Evolutionary conservation across 2,329 filamentous ascomycete species (phyloP), one percentile per base, ranked within the genome.

Genomic region (Macrophomina phaseolina): DNA sequence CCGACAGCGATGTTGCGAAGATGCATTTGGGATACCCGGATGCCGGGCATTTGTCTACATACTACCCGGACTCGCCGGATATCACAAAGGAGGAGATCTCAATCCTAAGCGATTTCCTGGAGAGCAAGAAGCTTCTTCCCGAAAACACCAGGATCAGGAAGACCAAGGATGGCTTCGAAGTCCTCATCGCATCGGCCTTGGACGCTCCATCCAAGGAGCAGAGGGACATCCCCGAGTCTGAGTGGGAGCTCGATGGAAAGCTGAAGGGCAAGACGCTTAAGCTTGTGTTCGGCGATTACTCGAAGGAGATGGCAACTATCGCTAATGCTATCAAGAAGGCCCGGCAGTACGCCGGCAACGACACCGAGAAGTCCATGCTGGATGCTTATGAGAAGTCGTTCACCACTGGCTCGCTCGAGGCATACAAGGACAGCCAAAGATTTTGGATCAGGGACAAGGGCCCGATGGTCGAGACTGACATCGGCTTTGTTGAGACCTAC

Each of bases 401-500:
- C 75, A 72, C 78, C 16, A 83, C 82, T 7, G 84, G 84, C 9
- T 82, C 82, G 4, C 76, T 85, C 67, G 75, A 83, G 55, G 79
- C 82, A 0, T 85, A 83, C 75, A 82, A 83, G 68, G 79, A 83
- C 58, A 81, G 82, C 42, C 84, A 86, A 70, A 78, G 81, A 32
- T 79, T 79, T 23, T 87, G 85, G 85, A 85, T 86, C 56, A 78
- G 80, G 56, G 84, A 87, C 71, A 84, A 82, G 68, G 79, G 81
- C 4, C 81, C 84, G 0, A 75, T 77, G 61, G 84, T 86, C 3
- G 85, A 86, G 74, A 81, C 78, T 9, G 83, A 85, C 56, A 81
- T 86, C 67, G 84, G 84, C 6, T 86, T 86, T 72, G 81, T 86
- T 64, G 84, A 86, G 73, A 84, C 84, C 0, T 86, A 86, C 70